phyloP scores from a whole-genome alignment of 257 asterid genomes.

The Nicotiana noctiflora region DNA sequence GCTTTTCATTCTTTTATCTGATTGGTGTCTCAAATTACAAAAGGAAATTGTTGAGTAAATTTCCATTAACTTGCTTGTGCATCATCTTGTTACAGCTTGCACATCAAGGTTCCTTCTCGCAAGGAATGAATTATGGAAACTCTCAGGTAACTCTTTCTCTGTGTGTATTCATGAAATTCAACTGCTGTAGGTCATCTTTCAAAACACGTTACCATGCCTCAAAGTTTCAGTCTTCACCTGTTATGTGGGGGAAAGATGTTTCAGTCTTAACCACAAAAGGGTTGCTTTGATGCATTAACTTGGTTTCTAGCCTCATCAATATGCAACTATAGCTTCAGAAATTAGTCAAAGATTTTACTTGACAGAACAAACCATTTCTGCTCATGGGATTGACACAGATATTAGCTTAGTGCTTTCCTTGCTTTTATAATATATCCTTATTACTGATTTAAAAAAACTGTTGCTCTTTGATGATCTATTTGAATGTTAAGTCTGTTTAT shows the following conservation, averaged over 20 bases:
- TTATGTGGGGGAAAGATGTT: neutral
- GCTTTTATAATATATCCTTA: too few relatives aligned
- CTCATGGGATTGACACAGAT: neutral
- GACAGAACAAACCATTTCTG: neutral
- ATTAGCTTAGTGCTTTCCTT: too few relatives aligned
- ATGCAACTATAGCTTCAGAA: neutral
- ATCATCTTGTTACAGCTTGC: constrained; percentile 37
- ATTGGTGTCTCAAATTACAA: neutral
- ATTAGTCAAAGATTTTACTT: neutral
- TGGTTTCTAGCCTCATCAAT: neutral
- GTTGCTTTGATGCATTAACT: neutral
- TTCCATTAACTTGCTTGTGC: neutral
- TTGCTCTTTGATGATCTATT: too few relatives aligned
- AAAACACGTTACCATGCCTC: neutral
- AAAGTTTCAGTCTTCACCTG: neutral
- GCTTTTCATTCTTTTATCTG: neutral
- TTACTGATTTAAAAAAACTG: too few relatives aligned
- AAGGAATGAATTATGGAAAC: constrained; percentile 64
- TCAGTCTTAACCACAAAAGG: neutral
- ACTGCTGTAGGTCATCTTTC: constrained; percentile 2
- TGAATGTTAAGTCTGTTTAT: too few relatives aligned
- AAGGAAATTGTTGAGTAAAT: neutral
- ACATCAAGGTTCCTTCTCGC: constrained; percentile 68
- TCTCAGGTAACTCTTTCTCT: constrained; percentile 44
- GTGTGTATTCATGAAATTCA: neutral